Conservation (phyloP, 768 basidiomycete species). For the Tubosaeta brunneosetosa region DNA sequence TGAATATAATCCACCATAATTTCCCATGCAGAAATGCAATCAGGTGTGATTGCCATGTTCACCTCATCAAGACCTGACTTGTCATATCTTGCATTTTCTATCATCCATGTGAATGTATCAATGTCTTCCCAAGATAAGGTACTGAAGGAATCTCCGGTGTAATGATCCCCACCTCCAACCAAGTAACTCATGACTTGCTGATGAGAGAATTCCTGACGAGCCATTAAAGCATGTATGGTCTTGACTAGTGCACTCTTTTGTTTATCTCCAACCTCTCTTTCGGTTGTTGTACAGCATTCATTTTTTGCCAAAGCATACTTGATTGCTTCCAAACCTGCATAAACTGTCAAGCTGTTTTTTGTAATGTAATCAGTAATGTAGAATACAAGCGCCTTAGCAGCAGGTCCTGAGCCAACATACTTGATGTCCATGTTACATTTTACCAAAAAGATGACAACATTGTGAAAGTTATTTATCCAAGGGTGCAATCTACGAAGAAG, state of each 20-base stretch:
- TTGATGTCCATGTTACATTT: no score
- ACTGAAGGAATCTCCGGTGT: neutral
- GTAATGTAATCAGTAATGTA: neutral
- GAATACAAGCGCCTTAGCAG: neutral
- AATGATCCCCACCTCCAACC: neutral
- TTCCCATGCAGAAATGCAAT: no score
- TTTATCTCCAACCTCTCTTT: neutral
- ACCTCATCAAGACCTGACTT: no score
- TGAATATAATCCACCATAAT: no score
- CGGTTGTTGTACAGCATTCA: neutral
- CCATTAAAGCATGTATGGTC: neutral
- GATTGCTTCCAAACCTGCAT: neutral
- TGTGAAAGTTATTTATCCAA: no score
- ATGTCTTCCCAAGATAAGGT: neutral
- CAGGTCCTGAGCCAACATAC: neutral
- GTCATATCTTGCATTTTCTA: no score
- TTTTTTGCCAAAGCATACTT: neutral
- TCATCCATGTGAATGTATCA: no score
- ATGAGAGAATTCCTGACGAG: neutral
- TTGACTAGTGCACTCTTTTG: neutral
- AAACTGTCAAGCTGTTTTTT: neutral
- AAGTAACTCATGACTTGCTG: no score
- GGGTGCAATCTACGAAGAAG: neutral
- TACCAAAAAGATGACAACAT: no score
- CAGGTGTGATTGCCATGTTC: no score